Evolutionary conservation across 441 rosid genomes (phyloP).

Genomic region (Cnidoscolus chayamansa): DNA sequence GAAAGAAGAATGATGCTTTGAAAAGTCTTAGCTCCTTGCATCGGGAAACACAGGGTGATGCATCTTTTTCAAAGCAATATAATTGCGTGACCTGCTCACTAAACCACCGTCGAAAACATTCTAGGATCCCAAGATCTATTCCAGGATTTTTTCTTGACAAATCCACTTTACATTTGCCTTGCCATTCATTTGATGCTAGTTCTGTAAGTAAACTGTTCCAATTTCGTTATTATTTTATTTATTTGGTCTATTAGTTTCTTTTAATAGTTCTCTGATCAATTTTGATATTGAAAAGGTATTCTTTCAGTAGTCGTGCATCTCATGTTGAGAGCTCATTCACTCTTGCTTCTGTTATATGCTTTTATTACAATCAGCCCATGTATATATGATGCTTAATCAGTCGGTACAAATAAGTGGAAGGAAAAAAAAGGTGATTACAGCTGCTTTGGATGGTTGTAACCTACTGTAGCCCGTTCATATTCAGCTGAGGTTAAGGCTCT

Average conservation of each 20-base stretch:
- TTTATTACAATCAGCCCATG: neutral
- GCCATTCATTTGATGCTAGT: slow-evolving; percentile 32
- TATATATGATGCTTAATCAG: neutral
- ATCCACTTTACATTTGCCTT: slow-evolving; percentile 50
- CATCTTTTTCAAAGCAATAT: slow-evolving; percentile 32
- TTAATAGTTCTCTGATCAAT: neutral
- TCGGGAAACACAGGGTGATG: slow-evolving; percentile 29
- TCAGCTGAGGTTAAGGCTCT: neutral
- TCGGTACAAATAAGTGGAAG: neutral
- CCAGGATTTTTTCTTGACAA: slow-evolving; percentile 56
- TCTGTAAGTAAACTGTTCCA: slow-evolving; percentile 39
- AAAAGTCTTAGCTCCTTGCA: slow-evolving; percentile 35
- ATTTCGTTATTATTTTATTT: slow-evolving; percentile 6
- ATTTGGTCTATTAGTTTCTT: neutral
- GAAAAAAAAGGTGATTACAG: no score
- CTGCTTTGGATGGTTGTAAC: neutral
- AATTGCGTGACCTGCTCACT: slow-evolving; percentile 47
- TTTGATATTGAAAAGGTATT: neutral
- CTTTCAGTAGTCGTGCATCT: neutral
- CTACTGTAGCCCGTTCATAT: neutral
- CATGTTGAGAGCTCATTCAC: neutral
- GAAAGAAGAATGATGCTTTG: slow-evolving; percentile 34
- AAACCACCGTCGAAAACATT: slow-evolving; percentile 37
- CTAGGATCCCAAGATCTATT: slow-evolving; percentile 32
- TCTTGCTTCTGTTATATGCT: neutral